A percentile compares a stretch with the other conserved stretches of the same genome.
These are phyloP conservation scores for Xylaria cubensis DNA, from an alignment of 495 filamentous ascomycete genomes.

Conservation along the genomic window DNA sequence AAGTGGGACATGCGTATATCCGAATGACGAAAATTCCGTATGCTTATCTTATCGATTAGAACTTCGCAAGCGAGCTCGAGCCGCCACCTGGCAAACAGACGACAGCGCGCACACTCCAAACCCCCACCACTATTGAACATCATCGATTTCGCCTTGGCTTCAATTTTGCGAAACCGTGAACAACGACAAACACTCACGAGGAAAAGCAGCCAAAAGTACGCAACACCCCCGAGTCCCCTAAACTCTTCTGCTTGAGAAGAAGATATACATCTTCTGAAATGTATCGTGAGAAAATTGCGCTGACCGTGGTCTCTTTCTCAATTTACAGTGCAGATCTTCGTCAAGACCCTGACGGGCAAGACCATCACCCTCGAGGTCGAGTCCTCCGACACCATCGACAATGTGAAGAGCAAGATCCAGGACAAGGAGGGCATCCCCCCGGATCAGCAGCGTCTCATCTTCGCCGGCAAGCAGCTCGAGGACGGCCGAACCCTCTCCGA, in stretches of 20 bases:
- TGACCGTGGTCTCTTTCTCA: constrained; percentile 27
- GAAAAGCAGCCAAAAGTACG: constrained; percentile 52
- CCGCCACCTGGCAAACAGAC: constrained; percentile 21
- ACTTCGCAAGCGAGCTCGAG: constrained; percentile 21
- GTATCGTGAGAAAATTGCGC: constrained; percentile 5
- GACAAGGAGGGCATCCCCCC: constrained; percentile 99
- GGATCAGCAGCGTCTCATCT: constrained; percentile 99
- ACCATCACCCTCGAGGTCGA: constrained; percentile 99
- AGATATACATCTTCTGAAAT: background rate
- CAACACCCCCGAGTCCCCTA: constrained; percentile 5
- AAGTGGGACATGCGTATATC: background rate
- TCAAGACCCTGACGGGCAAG: constrained; percentile 98
- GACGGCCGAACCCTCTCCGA: constrained; percentile 97
- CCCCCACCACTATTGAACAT: constrained; percentile 28
- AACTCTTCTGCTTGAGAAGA: background rate
- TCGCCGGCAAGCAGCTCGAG: constrained; percentile 99
- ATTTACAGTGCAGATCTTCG: constrained; percentile 87
- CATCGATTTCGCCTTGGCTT: constrained; percentile 23
- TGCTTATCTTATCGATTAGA: constrained; percentile 27
- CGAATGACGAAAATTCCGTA: too few relatives aligned
- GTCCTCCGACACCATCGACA: constrained; percentile 98
- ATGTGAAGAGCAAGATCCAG: constrained; percentile 97
- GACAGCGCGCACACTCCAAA: constrained; percentile 29
- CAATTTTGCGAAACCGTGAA: constrained; percentile 25
- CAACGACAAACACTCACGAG: constrained; percentile 30